Conservation (phyloP, 1,284 basidiomycete species). For the Sanguinoderma infundibulare region DNA sequence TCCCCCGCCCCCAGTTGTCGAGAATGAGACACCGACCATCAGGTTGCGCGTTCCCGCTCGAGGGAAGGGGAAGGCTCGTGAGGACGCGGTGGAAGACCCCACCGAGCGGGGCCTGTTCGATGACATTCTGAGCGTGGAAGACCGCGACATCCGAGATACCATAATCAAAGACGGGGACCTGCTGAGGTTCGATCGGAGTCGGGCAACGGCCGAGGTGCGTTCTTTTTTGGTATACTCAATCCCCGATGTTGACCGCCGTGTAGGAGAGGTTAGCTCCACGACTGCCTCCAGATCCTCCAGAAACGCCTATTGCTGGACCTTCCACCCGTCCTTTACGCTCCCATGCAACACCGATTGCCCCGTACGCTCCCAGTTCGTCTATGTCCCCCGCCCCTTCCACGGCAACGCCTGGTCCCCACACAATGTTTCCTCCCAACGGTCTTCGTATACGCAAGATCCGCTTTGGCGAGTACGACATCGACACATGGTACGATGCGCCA, state of each 20-base stretch:
- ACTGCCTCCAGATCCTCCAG: constrained; percentile 44
- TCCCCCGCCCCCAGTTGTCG: constrained; percentile 36
- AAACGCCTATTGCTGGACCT: constrained; percentile 56
- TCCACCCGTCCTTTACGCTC: constrained; percentile 72
- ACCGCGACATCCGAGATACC: constrained; percentile 83
- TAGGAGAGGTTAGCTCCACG: constrained; percentile 60
- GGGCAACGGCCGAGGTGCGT: constrained; percentile 71
- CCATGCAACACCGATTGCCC: constrained; percentile 27
- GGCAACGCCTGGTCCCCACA: constrained; percentile 41
- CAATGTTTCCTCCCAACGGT: constrained; percentile 43
- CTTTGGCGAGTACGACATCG: constrained; percentile 94
- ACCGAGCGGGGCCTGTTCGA: constrained; percentile 72
- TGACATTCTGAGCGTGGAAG: constrained; percentile 71
- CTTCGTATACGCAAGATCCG: constrained; percentile 87
- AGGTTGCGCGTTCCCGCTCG: constrained; percentile 57
- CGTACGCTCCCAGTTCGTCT: constrained; percentile 33
- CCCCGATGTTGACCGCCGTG: constrained; percentile 6
- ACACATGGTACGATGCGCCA: constrained; percentile 99
- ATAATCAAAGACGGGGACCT: constrained; percentile 71
- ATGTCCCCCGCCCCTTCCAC: constrained; percentile 40
- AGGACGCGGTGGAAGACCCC: constrained; percentile 48
- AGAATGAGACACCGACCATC: constrained; percentile 42
- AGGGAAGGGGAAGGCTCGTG: constrained; percentile 65
- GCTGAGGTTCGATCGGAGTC: constrained; percentile 76
- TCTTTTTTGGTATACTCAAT: neutral